Base-by-base conservation (phyloP, 106 monocot genomes). In the Phalaenopsis aphrodite region DNA sequence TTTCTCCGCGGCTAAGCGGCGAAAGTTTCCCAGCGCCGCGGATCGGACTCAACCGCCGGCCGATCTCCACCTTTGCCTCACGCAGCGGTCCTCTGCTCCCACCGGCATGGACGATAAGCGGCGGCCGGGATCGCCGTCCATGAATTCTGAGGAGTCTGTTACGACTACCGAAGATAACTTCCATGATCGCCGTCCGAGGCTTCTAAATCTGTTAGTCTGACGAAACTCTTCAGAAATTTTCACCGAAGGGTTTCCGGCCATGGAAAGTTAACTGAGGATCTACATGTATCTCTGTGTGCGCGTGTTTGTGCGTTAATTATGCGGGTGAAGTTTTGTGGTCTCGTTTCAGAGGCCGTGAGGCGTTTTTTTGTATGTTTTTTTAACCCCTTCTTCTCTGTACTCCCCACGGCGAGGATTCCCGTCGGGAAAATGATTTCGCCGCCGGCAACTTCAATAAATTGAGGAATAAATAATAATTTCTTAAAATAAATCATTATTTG, bases 61-160 rank as follows among this genome's bases (percentile, higher is more conserved):
- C 55, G 86, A 86, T 75, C 84, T 95, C 79, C 78, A 84, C 42
- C 88, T 92, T n/a, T 84, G 87, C 52, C 81, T 95, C 41, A 79
- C 80, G 23, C 84, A 88, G 42, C 42, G n/a, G n/a, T 72, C 78
- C 24, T 16, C 80, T 10, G 42, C 38, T 41, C 37, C n/a, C 4
- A 49, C 37, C 11, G 15, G 14, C 8, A 77, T 48, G 77, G 74
- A 83, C 78, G 74, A 81, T 48, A 56, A 76, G 58, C 68, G 41
- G 77, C 46, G 92, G 82, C 85, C 87, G 72, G 85, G 78, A 30
- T 84, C 95, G 65, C 89, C 93, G 76, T 89, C 91, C 11, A 77
- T 77, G 84, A 84, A 79, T 79, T 86, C 86, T 1, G 95, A 86
- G 76, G 90, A 78, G 21, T 96, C 95, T 48, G 89, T 88, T 55